Conservation (phyloP, 805 yeast genomes). For the Peterozyma xylosa region DNA sequence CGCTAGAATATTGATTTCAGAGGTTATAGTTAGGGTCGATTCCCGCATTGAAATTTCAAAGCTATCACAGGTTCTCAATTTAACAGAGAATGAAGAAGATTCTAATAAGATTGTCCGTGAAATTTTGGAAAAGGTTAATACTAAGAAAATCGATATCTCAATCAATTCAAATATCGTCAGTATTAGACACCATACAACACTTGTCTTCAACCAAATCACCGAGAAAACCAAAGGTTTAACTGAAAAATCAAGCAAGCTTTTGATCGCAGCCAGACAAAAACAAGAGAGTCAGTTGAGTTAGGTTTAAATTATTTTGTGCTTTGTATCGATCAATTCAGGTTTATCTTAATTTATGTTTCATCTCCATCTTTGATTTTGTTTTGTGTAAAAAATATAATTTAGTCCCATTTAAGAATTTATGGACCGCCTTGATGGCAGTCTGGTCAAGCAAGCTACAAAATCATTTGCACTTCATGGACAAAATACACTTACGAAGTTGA, state of each 20-base stretch:
- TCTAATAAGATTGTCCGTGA: constrained; percentile 44
- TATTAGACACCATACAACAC: constrained; percentile 43
- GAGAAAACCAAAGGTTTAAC: constrained; percentile 62
- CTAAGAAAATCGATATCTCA: constrained; percentile 42
- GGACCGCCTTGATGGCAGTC: too few species aligned
- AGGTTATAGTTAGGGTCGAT: constrained; percentile 48
- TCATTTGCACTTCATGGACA: too few species aligned
- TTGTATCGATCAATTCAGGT: neutral
- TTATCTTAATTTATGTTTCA: neutral
- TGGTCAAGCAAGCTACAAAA: too few species aligned
- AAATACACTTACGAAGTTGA: too few species aligned
- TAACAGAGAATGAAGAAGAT: constrained; percentile 32
- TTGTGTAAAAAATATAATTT: neutral
- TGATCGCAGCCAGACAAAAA: constrained; percentile 34
- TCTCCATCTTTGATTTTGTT: neutral
- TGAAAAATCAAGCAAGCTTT: constrained; percentile 50
- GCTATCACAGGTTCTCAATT: constrained; percentile 35
- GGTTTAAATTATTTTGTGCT: too few species aligned
- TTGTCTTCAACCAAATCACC: constrained; percentile 60
- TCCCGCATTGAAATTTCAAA: constrained; percentile 37
- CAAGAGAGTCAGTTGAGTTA: constrained; percentile 10
- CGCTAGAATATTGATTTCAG: constrained; percentile 43
- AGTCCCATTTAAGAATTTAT: constrained; percentile 1
- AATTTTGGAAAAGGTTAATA: constrained; percentile 45
- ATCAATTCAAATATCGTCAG: constrained; percentile 23